phyloP scores from a whole-genome alignment of 805 yeast species.

The Pichia cephalocereana region DNA sequence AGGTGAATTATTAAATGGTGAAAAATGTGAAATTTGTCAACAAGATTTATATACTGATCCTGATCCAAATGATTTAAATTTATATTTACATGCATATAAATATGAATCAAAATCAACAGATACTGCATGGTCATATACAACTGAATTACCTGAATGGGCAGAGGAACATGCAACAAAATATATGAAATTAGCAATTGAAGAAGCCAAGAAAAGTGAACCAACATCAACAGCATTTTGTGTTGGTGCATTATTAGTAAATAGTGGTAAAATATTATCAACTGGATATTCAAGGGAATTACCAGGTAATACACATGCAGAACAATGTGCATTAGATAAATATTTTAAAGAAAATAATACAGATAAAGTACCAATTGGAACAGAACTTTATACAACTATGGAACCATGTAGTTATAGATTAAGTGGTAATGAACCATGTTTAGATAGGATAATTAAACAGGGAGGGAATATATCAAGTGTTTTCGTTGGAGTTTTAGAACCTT shows the following conservation, averaged over 20 bases:
- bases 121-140: slow-evolving; percentile 58
- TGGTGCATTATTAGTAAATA: slow-evolving; percentile 76
- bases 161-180: slow-evolving; percentile 41
- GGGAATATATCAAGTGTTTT: slow-evolving; percentile 47
- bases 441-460: slow-evolving; percentile 45
- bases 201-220: slow-evolving; percentile 74
- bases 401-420: slow-evolving; percentile 87
- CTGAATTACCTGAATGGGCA: slow-evolving; percentile 83
- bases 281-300: slow-evolving; percentile 88
- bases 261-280: slow-evolving; percentile 57
- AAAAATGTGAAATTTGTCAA: slow-evolving; percentile 53
- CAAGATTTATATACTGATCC: slow-evolving; percentile 78
- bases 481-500: slow-evolving; percentile 91
- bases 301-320: slow-evolving; percentile 97
- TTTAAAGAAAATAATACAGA: slow-evolving; percentile 28
- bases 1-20: slow-evolving; percentile 60
- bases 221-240: slow-evolving; percentile 86
- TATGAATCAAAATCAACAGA: slow-evolving; percentile 46
- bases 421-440: slow-evolving; percentile 84
- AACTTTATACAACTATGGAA: slow-evolving; percentile 92
- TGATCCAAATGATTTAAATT: slow-evolving; percentile 72
- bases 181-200: slow-evolving; percentile 69
- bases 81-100: slow-evolving; percentile 87
- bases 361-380: slow-evolving; percentile 64
- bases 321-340: slow-evolving; percentile 80